These are phyloP conservation scores for Coprinopsis cinerea DNA, from an alignment of 768 basidiomycete species.

Conservation along the genomic window DNA sequence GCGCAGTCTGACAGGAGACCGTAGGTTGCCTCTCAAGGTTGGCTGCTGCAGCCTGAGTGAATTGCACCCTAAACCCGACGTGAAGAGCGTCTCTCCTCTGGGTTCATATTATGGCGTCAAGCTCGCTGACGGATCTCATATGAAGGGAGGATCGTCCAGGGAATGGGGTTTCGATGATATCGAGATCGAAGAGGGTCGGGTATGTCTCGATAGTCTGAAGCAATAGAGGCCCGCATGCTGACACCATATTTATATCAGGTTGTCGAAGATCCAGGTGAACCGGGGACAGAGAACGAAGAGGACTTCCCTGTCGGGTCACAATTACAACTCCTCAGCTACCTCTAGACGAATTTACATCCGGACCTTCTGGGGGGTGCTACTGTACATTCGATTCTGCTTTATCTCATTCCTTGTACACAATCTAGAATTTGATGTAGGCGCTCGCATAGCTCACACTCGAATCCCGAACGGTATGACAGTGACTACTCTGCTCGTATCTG, in stretches of 20 bases:
- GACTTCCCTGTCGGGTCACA: constrained; percentile 58
- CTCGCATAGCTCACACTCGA: constrained; percentile 98
- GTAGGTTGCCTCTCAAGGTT: constrained; percentile 47
- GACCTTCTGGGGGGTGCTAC: not conserved
- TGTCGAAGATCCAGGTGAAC: constrained; percentile 60
- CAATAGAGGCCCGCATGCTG: not conserved
- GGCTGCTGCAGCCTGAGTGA: constrained; percentile 76
- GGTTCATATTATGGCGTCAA: constrained; percentile 42
- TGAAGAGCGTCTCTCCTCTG: constrained; percentile 17
- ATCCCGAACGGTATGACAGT: constrained; percentile 59
- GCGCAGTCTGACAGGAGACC: constrained; percentile 50
- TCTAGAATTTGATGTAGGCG: constrained; percentile 65
- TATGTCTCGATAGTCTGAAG: constrained; percentile 21
- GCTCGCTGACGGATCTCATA: constrained; percentile 53
- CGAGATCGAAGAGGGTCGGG: constrained; percentile 54
- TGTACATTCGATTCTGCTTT: constrained; percentile 6
- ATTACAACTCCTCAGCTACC: constrained; percentile 29
- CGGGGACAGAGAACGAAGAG: constrained; percentile 55
- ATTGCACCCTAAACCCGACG: constrained; percentile 29
- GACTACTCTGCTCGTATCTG: constrained; percentile 88
- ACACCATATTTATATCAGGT: constrained; percentile 37
- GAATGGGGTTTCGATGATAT: constrained; percentile 85
- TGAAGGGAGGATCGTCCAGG: constrained; percentile 52
- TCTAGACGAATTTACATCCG: constrained; percentile 19
- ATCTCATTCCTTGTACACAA: constrained; percentile 6